Base-by-base conservation (phyloP, 257 asterid genomes). In the Primulina huaijiensis region DNA sequence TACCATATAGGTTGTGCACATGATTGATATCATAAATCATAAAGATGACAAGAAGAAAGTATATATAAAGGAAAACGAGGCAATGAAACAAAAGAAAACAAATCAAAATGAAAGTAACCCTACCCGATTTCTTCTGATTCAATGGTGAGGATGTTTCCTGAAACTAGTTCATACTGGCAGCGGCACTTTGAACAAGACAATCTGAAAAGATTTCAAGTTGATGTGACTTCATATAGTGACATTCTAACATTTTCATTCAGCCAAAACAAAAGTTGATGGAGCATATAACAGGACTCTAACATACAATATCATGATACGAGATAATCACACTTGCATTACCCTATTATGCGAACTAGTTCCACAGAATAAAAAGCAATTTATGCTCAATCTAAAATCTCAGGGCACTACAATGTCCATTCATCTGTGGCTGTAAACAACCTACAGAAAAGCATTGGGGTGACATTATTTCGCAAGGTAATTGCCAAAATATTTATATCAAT, bases 81-180 rank as follows among this genome's bases (percentile, higher is more conserved):
- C 52, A 61, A 60, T 40, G 66, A 65, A 66, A 38, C 21, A 38
- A 60, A 70, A 60, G 74, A 20, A 46, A 14, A 40, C 74, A 60
- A 16, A 43, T 11, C 21, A 35, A 62, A 66, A 66, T 63, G 75
- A 69, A 64, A 59, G 57, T 35, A 63, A 61, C 81, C 29, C 38
- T 73, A 90, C 97, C 98, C 82, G 52, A 89, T 83, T 82, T 93
- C 98, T 86, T 93, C 97, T 6, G 97, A 90, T 65, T 93, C 96
- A 70, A 90, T 87, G 64, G 80, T 71, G 72, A 75, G 75, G 71
- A 93, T 84, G 79, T 80, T 83, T 72, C 98, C 98, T 9, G 98
- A 93, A 77, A 90, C 82, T 52, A 93, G 87, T 78, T 90, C 96
- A 67, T 90, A 93, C 79, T 89, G 88, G 81, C 84, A 90, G 82